Conservation (phyloP, 371 early-diverging fungal species). For the Phascolomyces articulosus region DNA sequence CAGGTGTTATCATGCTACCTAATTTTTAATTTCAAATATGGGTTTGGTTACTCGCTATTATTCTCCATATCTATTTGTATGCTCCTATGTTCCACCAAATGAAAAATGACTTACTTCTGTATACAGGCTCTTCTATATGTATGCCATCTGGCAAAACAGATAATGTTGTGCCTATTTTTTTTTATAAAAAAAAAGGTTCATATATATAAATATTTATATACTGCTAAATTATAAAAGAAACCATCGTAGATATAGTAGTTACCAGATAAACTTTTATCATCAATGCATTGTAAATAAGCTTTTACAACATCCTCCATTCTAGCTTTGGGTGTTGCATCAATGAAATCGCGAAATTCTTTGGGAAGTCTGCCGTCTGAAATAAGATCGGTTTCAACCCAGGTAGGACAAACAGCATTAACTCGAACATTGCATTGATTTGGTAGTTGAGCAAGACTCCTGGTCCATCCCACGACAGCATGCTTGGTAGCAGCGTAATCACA, state of each 20-base stretch:
- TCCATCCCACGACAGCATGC: constrained; percentile 31
- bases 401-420: constrained; percentile 16
- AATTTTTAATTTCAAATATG: too few relatives aligned
- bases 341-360: background rate
- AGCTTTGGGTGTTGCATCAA: background rate
- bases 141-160: background rate
- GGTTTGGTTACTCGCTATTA: too few relatives aligned
- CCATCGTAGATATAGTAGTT: background rate
- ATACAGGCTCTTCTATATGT: background rate
- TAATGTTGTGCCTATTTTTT: background rate
- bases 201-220: too few relatives aligned
- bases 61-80: too few relatives aligned
- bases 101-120: background rate
- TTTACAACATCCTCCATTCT: background rate
- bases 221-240: too few relatives aligned
- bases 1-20: too few relatives aligned
- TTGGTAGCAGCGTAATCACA: constrained; percentile 14
- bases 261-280: background rate
- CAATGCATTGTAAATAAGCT: background rate
- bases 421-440: constrained; percentile 21
- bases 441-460: constrained; percentile 19
- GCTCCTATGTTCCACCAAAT: too few relatives aligned
- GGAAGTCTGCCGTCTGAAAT: too few relatives aligned
- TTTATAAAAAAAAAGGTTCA: background rate
- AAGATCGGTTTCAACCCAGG: background rate